Percentiles rank a stretch among this genome's conserved stretches.
phyloP scores from a whole-genome alignment of 2,329 filamentous ascomycete genomes.

The Penicillium sp. region DNA sequence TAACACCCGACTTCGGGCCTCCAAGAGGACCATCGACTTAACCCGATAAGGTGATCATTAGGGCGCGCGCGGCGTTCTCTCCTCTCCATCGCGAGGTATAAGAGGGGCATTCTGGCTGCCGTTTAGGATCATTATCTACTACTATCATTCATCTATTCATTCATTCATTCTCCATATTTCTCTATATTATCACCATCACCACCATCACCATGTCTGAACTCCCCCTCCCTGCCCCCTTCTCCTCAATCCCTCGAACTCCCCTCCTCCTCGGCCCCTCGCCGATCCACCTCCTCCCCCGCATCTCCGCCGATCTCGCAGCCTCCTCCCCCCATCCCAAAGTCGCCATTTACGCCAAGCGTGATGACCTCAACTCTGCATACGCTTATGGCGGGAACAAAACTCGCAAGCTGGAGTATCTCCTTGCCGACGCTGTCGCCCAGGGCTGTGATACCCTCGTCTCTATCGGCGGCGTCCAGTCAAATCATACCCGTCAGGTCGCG shows the following conservation, averaged over 20 bases:
- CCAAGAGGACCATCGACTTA: no score
- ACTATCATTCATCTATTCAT: no score
- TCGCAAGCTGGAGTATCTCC: constrained; percentile 71
- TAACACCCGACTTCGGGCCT: no score
- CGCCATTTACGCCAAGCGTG: constrained; percentile 71
- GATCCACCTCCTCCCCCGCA: constrained; percentile 68
- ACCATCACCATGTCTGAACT: constrained; percentile 7
- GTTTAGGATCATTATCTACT: no score
- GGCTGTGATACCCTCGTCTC: constrained; percentile 66
- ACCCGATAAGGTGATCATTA: constrained; percentile 24
- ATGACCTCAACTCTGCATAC: constrained; percentile 71
- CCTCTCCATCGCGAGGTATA: background rate
- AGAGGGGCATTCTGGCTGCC: background rate
- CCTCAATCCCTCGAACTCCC: constrained; percentile 63
- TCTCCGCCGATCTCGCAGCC: constrained; percentile 62
- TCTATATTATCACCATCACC: background rate
- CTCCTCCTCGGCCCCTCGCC: constrained; percentile 71
- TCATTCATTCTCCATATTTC: no score
- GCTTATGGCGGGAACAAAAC: constrained; percentile 73
- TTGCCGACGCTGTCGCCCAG: constrained; percentile 63
- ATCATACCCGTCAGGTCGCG: constrained; percentile 71
- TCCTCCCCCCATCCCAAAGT: constrained; percentile 49
- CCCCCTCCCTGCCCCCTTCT: constrained; percentile 64
- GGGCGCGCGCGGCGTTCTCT: background rate
- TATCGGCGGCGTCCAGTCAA: constrained; percentile 71